Base-by-base conservation (phyloP, 495 filamentous ascomycete species). In the Baudoinia panamericana region DNA sequence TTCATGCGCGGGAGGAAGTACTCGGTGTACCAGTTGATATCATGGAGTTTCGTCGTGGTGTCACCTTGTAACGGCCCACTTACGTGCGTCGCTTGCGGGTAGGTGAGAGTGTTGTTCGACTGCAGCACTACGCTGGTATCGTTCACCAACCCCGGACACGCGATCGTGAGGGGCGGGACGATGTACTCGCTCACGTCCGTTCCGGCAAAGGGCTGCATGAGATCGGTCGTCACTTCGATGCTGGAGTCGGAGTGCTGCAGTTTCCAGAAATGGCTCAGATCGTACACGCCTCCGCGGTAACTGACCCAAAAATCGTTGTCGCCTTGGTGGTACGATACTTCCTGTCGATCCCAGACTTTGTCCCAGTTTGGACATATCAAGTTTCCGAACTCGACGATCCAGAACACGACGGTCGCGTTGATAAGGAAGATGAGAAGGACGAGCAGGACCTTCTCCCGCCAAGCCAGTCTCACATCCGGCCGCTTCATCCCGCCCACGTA, bases 381-480 rank as follows among this genome's bases (percentile, higher is more conserved):
- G 25, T 68, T 71, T 31, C 88, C 85, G 45, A 97, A 85, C 21
- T 67, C 72, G 51, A 93, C 76, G 53, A 97, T 95, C 68, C 83
- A 93, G 63, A 97, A 97, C 33, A 94, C 71, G 45, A 97, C 73
- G 28, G 74, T 56, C 11, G 61, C 88, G 57, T 97, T 97, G 48
- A 94, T 62, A 22, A 96, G 49, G 17, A 84, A 55, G 46, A 97
- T 96, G 42, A 94, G 43, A 23, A 80, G 61, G 19, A 84, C 71
- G 8, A 97, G 67, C 4, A 93, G 76, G 27, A 97, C 26, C 61
- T 97, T 97, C 52, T 97, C 90, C 56, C 88, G 68, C 90, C 90
- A 97, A 4, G 90, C 90, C 74, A 96, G 81, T 1, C 90, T 80
- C 29, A 97, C 82, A 62, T 97, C 90, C 1, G 90, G 90, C 29